Percentiles rank a stretch among this genome's conserved stretches.
These are phyloP conservation scores for Polyporus tsugae DNA, from an alignment of 1,284 basidiomycete genomes.

Conservation along the genomic window DNA sequence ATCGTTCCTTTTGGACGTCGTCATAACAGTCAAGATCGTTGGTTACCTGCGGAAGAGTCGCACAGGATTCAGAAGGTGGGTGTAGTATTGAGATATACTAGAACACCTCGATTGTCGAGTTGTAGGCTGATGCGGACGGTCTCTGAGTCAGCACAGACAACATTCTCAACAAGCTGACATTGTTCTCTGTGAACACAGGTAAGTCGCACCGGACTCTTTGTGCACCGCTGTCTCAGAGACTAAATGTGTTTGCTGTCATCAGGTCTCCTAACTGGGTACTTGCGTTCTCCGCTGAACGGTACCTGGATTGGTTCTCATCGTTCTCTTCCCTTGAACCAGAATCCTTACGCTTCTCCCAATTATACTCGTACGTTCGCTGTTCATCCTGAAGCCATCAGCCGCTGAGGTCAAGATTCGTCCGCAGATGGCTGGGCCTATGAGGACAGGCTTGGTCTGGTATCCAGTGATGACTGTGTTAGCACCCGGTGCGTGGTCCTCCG, in stretches of 20 bases:
- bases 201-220: not conserved
- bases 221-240: not conserved
- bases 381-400: not conserved
- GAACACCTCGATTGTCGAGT: not conserved
- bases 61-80: constrained; percentile 10
- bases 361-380: not conserved
- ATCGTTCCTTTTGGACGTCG: not conserved
- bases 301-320: not conserved
- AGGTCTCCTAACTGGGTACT: constrained; percentile 2
- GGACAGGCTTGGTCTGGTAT: not conserved
- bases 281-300: not conserved
- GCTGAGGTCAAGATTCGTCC: not conserved
- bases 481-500: not conserved
- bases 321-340: not conserved
- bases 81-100: no score
- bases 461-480: not conserved
- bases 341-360: not conserved
- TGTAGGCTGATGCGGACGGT: not conserved
- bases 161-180: constrained; percentile 1
- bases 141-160: constrained; percentile 6
- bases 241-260: not conserved
- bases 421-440: not conserved
- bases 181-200: constrained; percentile 11
- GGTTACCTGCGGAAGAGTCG: constrained; percentile 4
- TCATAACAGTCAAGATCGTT: constrained; percentile 2